A percentile compares a stretch with the other conserved stretches of the same genome.
Evolutionary conservation across 2,329 filamentous ascomycete genomes (phyloP).

Genomic region (Stachybotrys chartarum): DNA sequence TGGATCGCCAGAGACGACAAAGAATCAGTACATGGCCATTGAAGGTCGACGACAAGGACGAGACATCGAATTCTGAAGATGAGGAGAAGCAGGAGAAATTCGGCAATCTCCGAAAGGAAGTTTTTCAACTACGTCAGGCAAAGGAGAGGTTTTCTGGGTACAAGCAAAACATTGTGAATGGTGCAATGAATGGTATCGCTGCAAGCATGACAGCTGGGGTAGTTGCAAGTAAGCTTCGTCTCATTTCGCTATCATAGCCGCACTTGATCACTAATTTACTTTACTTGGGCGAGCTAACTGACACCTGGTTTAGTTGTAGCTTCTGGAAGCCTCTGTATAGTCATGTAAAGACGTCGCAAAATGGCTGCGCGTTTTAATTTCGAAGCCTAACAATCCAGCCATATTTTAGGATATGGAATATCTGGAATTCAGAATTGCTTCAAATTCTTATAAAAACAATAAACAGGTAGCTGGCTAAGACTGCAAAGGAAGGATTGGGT

Average conservation of each 20-base stretch:
- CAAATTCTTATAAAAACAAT: too few relatives aligned
- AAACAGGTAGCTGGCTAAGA: too few relatives aligned
- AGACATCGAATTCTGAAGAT: too few relatives aligned
- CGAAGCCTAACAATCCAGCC: too few relatives aligned
- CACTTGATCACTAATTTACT: background rate
- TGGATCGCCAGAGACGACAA: too few relatives aligned
- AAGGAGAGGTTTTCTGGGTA: background rate
- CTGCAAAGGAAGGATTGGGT: too few relatives aligned
- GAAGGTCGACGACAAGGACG: too few relatives aligned
- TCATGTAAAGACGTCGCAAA: background rate
- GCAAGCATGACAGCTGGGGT: background rate
- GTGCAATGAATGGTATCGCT: background rate
- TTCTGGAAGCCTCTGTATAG: background rate
- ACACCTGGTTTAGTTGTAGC: background rate
- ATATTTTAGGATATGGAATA: too few relatives aligned
- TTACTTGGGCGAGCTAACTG: background rate
- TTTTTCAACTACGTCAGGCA: background rate
- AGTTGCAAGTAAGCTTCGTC: background rate
- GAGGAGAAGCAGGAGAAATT: too few relatives aligned
- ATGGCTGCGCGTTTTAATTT: too few relatives aligned
- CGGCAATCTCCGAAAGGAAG: background rate
- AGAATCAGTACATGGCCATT: too few relatives aligned
- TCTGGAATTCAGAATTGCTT: too few relatives aligned
- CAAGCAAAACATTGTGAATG: background rate
- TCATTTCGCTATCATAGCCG: background rate